Evolutionary conservation across 192 early-diverging fungal species (phyloP), one percentile per base, ranked within the genome.

Genomic region (Spinellus fusiger): DNA sequence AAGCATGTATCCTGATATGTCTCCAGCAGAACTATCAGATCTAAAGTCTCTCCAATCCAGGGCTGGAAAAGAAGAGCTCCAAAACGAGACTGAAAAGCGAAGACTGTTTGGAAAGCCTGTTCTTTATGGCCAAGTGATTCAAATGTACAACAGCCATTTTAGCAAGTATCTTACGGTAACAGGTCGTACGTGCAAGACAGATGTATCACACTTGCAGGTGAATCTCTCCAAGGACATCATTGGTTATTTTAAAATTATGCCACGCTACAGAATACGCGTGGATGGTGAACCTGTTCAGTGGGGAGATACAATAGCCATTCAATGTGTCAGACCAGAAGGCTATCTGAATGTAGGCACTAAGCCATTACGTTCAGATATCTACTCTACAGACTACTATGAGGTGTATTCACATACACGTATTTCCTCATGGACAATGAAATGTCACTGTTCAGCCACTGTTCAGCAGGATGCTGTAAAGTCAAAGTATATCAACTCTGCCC

Each of bases 341-440:
- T 67, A 67, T 46, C 65, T 67, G 15, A 67, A 67, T 49, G 59
- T 58, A 13, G 61, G 52, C 34, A 33, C 34, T 10, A 38, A 31
- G n/a, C 61, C 52, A 13, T 23, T 37, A 0, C 51, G 40, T 26
- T 63, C 61, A 8, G 52, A 28, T 29, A 20, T 63, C 22, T 54
- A 54, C 34, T 20, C 27, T 12, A 54, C 37, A 49, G 38, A 67
- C 31, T 53, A 67, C 52, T 67, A 67, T 31, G 65, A 67, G 16
- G 56, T 67, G 4, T 67, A 54, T 25, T 60, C 65, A 12, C 58
- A 67, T 26, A 67, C 65, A n/a, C 65, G 65, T 15, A 67, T 67
- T 22, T 59, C 65, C 10, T 67, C 65, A 18, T 67, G 65, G 65
- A 67, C 65, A 15, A 58, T 67, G 57, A 44, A 38, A 1, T 46